Evolutionary conservation across 2,329 filamentous ascomycete genomes (phyloP), one percentile per base, ranked within the genome.

Genomic region (Aspergillus floridensis): DNA sequence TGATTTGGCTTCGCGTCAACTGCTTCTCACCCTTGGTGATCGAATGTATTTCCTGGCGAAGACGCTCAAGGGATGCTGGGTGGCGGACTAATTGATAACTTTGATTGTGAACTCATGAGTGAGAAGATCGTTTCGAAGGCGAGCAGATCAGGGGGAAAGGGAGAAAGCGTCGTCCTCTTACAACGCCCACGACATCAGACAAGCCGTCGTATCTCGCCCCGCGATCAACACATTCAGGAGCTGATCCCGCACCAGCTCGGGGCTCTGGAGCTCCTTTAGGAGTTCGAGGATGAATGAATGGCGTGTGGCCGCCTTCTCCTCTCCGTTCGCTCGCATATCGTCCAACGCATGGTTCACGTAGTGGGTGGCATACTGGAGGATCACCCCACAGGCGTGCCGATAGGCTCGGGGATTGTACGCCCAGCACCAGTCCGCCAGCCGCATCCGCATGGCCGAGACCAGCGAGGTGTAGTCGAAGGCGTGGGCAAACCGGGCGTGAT

Each of bases 161-260:
- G 7, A 7, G 26, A 8, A 10, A 3, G 26, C 26, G 26, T 29
- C 26, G 7, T 29, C 26, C 26, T 1, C 50, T 53, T 54, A 70
- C 60, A 67, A 63, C 11, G 63, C 58, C 66, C 63, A 68, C 11
- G 61, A 62, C 14, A 66, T 35, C 2, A 62, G 53, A 44, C 65
- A 63, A 12, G 69, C 66, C 38, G 69, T 70, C 6, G 68, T 70
- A 44, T 71, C 69, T 57, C 62, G 51, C 6, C 67, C 69, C 12
- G 67, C 68, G 4, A 70, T 29, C 5, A 70, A 55, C 21, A 70
- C 58, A 48, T 69, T 67, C 12, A 70, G 31, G 7, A 70, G 59
- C 50, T 68, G 64, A 55, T 65, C 66, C 2, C 68, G 61, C 5
- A 65, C 44, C 10, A 46, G 5, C 4, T 50, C 22, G 4, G 14